Evolutionary conservation across 441 rosid genomes (phyloP).

Genomic region (Pelargonium myrrhifolium): DNA sequence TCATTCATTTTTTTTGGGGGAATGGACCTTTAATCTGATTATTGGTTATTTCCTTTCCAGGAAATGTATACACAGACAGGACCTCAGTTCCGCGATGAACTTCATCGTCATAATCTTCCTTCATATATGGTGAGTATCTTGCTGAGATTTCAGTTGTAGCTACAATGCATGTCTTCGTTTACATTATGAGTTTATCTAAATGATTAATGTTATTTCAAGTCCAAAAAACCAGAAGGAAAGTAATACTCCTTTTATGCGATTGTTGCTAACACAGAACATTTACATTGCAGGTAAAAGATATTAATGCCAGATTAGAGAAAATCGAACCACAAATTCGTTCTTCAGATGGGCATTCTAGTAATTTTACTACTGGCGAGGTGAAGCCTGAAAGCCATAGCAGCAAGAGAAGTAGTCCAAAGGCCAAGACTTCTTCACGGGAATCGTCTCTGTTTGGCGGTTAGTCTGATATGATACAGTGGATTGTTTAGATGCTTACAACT

Average conservation of each 20-base stretch:
- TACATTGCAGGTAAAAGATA: conserved; percentile 74
- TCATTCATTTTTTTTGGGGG: background rate
- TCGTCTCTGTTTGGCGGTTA: conserved; percentile 77
- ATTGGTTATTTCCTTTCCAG: conserved; percentile 36
- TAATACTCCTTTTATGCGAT: conserved; percentile 7
- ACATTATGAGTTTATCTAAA: background rate
- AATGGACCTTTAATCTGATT: conserved; percentile 18
- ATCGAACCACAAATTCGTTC: conserved; percentile 68
- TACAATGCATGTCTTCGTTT: background rate
- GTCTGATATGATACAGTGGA: conserved; percentile 18
- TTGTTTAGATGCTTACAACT: background rate
- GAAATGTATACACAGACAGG: conserved; percentile 95
- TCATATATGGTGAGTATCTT: conserved; percentile 60
- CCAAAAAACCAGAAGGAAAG: background rate
- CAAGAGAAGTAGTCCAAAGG: conserved; percentile 84
- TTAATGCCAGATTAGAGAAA: conserved; percentile 88
- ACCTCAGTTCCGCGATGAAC: conserved; percentile 89
- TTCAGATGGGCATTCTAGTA: conserved; percentile 46
- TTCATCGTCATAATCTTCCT: conserved; percentile 86
- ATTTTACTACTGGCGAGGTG: conserved; percentile 47
- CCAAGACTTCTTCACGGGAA: conserved; percentile 70
- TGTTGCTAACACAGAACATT: conserved; percentile 1
- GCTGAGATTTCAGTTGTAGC: background rate
- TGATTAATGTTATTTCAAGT: background rate
- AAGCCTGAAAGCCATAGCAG: conserved; percentile 48